A percentile compares a stretch with the other conserved stretches of the same genome.
Evolutionary conservation across 225 moss, liverwort and hornwort species (phyloP).

Genomic region (Antitrichia curtipendula): DNA sequence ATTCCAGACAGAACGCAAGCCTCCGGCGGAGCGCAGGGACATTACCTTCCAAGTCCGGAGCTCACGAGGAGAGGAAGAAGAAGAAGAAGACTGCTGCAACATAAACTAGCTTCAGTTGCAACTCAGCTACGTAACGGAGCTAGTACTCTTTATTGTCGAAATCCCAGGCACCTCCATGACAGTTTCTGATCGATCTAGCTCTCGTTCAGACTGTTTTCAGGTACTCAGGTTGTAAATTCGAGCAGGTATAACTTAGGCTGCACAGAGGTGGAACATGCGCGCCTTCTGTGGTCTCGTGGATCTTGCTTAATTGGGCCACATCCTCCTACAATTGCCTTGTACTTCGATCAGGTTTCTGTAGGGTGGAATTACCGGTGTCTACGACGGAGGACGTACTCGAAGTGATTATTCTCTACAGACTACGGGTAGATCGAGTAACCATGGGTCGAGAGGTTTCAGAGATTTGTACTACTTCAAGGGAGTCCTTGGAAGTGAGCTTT

Average conservation of each 20-base stretch:
- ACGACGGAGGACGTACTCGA: not conserved
- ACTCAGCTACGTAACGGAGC: no score
- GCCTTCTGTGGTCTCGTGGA: not conserved
- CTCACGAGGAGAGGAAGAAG: not conserved
- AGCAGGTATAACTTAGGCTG: not conserved
- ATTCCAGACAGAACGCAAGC: constrained; percentile 48
- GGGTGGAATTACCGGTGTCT: not conserved
- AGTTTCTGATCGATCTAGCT: not conserved
- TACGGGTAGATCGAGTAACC: not conserved
- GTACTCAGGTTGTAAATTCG: not conserved
- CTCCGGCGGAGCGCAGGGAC: constrained; percentile 18
- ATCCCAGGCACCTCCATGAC: not conserved
- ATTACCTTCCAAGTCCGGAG: constrained; percentile 8
- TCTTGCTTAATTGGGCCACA: not conserved
- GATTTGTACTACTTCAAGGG: not conserved
- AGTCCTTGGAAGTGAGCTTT: not conserved
- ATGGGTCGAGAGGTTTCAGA: not conserved
- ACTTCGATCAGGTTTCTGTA: not conserved
- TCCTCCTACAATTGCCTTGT: not conserved
- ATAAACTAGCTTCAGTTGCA: not conserved
- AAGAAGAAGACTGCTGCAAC: not conserved
- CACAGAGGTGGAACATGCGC: not conserved
- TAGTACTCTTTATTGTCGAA: not conserved
- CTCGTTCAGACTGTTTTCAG: not conserved
- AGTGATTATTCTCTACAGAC: not conserved